Conservation (phyloP, 768 basidiomycete genomes). For the Basidioascus undulatus region DNA sequence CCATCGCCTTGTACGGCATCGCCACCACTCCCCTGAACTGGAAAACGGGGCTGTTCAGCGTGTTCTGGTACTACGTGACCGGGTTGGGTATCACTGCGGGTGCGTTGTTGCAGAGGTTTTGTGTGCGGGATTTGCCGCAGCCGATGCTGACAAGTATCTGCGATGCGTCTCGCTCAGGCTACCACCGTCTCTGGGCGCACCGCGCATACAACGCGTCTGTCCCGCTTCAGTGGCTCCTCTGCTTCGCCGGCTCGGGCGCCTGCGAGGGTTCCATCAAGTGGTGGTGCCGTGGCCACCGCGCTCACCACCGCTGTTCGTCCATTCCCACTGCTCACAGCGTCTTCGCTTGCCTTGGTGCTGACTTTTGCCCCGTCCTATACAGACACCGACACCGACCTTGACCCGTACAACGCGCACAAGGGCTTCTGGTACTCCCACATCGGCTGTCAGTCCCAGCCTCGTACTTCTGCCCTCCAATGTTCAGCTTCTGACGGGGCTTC, state of each 20-base stretch:
- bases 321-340: constrained; percentile 18
- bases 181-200: constrained; percentile 94
- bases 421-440: constrained; percentile 58
- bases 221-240: constrained; percentile 63
- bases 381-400: constrained; percentile 68
- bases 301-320: constrained; percentile 48
- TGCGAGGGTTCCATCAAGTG: constrained; percentile 93
- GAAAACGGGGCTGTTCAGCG: constrained; percentile 50
- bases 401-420: constrained; percentile 59
- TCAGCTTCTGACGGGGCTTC: too few species aligned
- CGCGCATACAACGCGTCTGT: constrained; percentile 76
- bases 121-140: too few species aligned
- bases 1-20: constrained; percentile 48
- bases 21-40: constrained; percentile 33
- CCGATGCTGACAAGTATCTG: too few species aligned
- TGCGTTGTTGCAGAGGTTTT: too few species aligned
- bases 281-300: constrained; percentile 96
- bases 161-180: too few species aligned
- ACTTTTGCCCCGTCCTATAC: constrained; percentile 21
- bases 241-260: constrained; percentile 67
- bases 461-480: too few species aligned
- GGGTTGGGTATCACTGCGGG: constrained; percentile 44
- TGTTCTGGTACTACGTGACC: constrained; percentile 56
- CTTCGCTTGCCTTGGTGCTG: constrained; percentile 18
- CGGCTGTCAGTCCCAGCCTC: too few species aligned